Base-by-base conservation (phyloP, 78 protist genomes). In the Emiliania huxleyi region DNA sequence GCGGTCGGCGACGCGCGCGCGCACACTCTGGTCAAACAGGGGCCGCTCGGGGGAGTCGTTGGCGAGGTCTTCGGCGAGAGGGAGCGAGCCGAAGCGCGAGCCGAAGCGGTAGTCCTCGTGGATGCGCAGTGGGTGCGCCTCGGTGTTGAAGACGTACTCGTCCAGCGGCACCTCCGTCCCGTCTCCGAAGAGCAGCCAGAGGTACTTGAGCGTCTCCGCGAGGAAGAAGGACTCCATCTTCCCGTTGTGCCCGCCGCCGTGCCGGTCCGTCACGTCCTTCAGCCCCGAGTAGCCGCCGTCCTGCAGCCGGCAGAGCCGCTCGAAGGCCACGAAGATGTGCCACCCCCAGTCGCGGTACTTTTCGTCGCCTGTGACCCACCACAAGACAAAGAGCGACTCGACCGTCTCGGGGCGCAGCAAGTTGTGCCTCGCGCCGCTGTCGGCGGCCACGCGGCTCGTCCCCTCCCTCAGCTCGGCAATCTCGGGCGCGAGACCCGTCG, bases 181-280 rank as follows among this genome's bases (percentile, higher is more conserved):
- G 52, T 33, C 90, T 26, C 52, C 96, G 87, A 97, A 98, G 42
- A 98, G 90, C 22, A 98, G 94, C 87, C 90, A 97, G 18, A 98
- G 94, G 92, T 98, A 98, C 94, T 98, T 98, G 77, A 94, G 88
- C 23, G 99, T 98, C 93, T 98, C 99, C 1, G 98, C 95, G 40
- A 97, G 92, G 69, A 97, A 98, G 95, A 95, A 98, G 91, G 96
- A 93, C 71, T 97, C 97, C 99, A 98, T 98, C n/a, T 56, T 52
- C 40, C 97, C 98, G 45, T 56, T 4, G 45, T 48, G n/a, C 83
- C 33, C 35, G 42, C 81, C 44, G 44, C 43, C 43, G 81, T 5
- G 2, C n/a, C n/a, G n/a, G 44, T 4, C n/a, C n/a, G 69, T 33
- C 42, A 95, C 95, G 69, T 91, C 79, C 8, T 0, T 0, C 29